These are phyloP conservation scores for Boletus rubescentipes DNA, from an alignment of 768 basidiomycete genomes.

Conservation along the genomic window DNA sequence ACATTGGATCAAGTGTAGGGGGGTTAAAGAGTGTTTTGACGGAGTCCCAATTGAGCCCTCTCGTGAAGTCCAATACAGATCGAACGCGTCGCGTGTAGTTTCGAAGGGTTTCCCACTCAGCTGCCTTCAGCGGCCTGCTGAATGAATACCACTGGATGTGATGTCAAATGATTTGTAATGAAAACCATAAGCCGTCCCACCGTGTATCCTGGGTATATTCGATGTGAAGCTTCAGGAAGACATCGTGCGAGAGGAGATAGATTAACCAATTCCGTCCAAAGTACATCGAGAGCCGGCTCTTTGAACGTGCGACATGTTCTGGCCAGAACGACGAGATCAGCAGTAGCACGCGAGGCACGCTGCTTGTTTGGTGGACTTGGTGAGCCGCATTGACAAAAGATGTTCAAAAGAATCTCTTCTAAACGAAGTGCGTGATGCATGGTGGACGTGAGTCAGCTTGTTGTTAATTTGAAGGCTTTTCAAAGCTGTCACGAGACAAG, in stretches of 20 bases:
- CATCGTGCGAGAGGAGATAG: slow-evolving; percentile 6
- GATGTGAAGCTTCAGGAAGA: slow-evolving; percentile 8
- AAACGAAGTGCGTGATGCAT: slow-evolving; percentile 13
- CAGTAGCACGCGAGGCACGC: not conserved
- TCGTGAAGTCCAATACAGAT: slow-evolving; percentile 12
- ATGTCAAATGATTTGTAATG: not conserved
- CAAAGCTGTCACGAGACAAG: too few species aligned
- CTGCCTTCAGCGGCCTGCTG: slow-evolving; percentile 7
- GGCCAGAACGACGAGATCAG: slow-evolving; percentile 2
- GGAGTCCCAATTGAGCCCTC: slow-evolving; percentile 18
- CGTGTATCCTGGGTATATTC: slow-evolving; percentile 9
- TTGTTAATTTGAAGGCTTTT: too few species aligned
- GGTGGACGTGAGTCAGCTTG: not conserved
- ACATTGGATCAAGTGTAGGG: slow-evolving; percentile 14
- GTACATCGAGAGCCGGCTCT: slow-evolving; percentile 4
- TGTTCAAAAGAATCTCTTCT: slow-evolving; percentile 8
- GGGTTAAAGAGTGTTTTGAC: slow-evolving; percentile 18
- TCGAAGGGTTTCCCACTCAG: slow-evolving; percentile 14
- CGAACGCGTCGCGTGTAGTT: slow-evolving; percentile 13
- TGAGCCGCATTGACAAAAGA: slow-evolving; percentile 1
- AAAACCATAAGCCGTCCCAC: not conserved
- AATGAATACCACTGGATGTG: slow-evolving; percentile 16
- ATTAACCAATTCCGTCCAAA: slow-evolving; percentile 6
- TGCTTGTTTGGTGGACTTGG: not conserved
- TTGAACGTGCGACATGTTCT: slow-evolving; percentile 9